Percentiles rank a stretch among this genome's conserved stretches.
Evolutionary conservation across 768 basidiomycete genomes (phyloP).

Genomic region (Daedaleopsis sinensis): DNA sequence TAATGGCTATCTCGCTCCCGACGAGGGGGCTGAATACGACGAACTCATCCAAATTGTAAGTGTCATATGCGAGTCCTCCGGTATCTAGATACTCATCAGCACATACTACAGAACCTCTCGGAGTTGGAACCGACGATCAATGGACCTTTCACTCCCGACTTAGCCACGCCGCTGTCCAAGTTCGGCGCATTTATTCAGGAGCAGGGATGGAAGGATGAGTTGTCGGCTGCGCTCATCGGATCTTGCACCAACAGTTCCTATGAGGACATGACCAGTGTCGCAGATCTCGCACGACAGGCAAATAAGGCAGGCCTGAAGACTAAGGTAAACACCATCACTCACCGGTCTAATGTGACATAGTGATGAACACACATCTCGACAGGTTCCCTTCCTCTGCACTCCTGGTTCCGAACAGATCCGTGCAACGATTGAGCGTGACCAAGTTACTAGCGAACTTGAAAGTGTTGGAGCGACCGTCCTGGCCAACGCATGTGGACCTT

Average conservation of each 20-base stretch:
- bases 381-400: constrained; percentile 84
- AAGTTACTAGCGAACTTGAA: constrained; percentile 78
- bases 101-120: constrained; percentile 68
- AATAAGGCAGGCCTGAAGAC: constrained; percentile 78
- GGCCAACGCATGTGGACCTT: constrained; percentile 98
- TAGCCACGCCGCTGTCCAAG: constrained; percentile 90
- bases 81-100: not conserved
- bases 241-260: constrained; percentile 99
- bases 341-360: not conserved
- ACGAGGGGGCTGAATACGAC: constrained; percentile 90
- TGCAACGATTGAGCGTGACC: constrained; percentile 95
- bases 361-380: constrained; percentile 24
- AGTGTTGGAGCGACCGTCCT: constrained; percentile 93
- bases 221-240: constrained; percentile 91
- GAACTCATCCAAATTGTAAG: constrained; percentile 91
- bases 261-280: constrained; percentile 94
- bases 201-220: constrained; percentile 92
- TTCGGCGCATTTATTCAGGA: constrained; percentile 80
- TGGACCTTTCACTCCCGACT: constrained; percentile 96
- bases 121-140: constrained; percentile 91
- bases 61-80: not conserved
- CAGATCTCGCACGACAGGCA: constrained; percentile 89
- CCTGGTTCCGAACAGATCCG: constrained; percentile 96
- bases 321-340: constrained; percentile 42
- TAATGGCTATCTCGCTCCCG: constrained; percentile 78